These are phyloP conservation scores for Vitis hybrid DNA, from an alignment of 177 flowering plant species.

Conservation along the genomic window DNA sequence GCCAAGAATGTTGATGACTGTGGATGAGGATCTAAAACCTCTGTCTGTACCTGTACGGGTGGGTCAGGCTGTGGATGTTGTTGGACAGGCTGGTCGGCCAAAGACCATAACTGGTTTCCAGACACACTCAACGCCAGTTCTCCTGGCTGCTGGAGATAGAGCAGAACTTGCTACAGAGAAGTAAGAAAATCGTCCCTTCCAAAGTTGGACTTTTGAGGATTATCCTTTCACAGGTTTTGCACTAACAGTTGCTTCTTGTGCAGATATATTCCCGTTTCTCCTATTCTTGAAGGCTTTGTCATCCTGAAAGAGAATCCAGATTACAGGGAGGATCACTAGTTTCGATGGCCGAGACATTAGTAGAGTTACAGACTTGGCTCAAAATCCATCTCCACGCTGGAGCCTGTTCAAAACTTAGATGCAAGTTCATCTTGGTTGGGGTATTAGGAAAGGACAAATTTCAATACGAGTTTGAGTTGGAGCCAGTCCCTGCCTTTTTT, in stretches of 20 bases:
- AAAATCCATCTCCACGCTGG: too few relatives aligned
- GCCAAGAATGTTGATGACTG: constrained; percentile 97
- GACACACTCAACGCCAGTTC: constrained; percentile 96
- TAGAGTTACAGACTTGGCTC: too few relatives aligned
- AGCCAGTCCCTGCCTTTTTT: too few relatives aligned
- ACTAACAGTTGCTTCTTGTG: constrained; percentile 17
- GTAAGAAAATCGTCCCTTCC: constrained; percentile 29
- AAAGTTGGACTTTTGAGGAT: not conserved
- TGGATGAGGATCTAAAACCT: constrained; percentile 88
- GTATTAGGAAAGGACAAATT: too few relatives aligned
- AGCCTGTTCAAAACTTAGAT: too few relatives aligned
- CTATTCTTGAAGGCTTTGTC: constrained; percentile 92
- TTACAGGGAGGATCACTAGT: constrained; percentile 58
- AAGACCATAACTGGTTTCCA: constrained; percentile 98
- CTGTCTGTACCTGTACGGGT: constrained; percentile 92
- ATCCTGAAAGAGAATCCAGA: constrained; percentile 93
- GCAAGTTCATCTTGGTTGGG: too few relatives aligned
- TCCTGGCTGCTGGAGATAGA: constrained; percentile 94
- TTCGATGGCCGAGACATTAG: too few relatives aligned
- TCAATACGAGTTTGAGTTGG: too few relatives aligned
- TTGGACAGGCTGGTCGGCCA: constrained; percentile 98
- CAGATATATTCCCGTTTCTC: constrained; percentile 90
- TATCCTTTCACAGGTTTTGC: not conserved
- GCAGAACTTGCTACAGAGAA: constrained; percentile 97
- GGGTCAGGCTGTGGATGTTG: constrained; percentile 98